Base-by-base conservation (phyloP, 805 yeast genomes). In the Yamadazyma ubonensis region DNA sequence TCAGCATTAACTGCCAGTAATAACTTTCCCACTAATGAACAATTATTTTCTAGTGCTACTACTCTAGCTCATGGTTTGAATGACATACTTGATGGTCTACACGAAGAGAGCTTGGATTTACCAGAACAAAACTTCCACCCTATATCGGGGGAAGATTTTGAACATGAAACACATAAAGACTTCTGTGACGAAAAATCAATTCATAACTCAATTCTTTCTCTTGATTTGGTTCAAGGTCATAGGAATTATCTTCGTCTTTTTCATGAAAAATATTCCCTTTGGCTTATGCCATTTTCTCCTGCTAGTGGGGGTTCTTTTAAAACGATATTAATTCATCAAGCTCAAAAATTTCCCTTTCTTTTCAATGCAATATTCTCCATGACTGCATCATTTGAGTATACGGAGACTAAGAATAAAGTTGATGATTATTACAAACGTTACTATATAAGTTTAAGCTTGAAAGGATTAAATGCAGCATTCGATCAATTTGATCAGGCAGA, bases 211-310 rank as follows among this genome's bases (percentile, higher is more conserved):
- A 39, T 46, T 12, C 32, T 36, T 16, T 36, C 45, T 10, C 43
- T 35, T 22, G 50, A 41, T 33, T 25, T 47, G 35, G 32, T 41
- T n/a, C 37, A 41, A 15, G 44, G 42, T n/a, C 49, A 49, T 11
- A 49, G 48, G 26, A 49, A 49, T 33, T 49, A 49, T 27, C 36
- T 47, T 6, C 38, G 52, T 21, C 31, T 47, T 10, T 49, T 49
- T 36, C 48, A 49, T 28, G 51, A 49, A 22, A 49, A 48, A 29
- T 49, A 49, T 34, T 45, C 50, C 3, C 33, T 41, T 10, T 48
- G 52, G 52, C 32, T 49, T 5, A 47, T 49, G 51, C 45, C 53
- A 1, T 38, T 46, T 12, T 46, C 50, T 2, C 50, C 49, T 7
- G 46, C 25, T 9, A 35, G 46, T 18, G 51, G 53, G 7, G 45